Base-by-base conservation (phyloP, 768 basidiomycete species). In the Mycena polygramma region DNA sequence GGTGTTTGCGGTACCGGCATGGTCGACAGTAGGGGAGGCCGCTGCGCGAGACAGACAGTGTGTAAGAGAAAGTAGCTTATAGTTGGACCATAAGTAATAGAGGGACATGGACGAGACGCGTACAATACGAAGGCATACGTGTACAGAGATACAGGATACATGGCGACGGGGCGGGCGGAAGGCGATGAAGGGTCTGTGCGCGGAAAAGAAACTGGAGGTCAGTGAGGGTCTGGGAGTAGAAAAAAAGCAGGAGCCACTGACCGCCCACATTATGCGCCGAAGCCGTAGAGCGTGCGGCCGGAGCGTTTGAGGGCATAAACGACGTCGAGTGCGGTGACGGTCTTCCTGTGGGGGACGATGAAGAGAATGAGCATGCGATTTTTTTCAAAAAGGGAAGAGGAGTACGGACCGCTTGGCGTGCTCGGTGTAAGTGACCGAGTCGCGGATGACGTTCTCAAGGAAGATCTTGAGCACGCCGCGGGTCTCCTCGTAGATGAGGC, bases 371-470 rank as follows among this genome's bases (percentile, higher is more conserved):
- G 39, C 4, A 69, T 46, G 39, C 36, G 59, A n/a, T 30, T n/a
- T n/a, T n/a, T n/a, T n/a, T n/a, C n/a, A n/a, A 8, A 19, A n/a
- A 48, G 46, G 46, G 15, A 8, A 8, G 55, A 14, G 30, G 3
- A 6, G 0, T 2, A 58, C 84, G 97, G 97, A 55, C 65, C 92
- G 88, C 83, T 95, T 95, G 68, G 96, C 96, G 82, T 98, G 96
- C 82, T 97, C 96, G 64, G 96, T 98, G 90, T 98, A 97, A 81
- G 96, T 97, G 75, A 97, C 96, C 55, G 95, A 96, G 80, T 97
- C 96, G 75, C 95, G 94, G 79, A 97, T 96, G 74, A 92, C 91
- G 74, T 92, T 94, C 84, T 94, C 93, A 54, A 95, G 88, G 91
- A 94, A 97, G 77, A 95, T 92, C 86, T 96, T 97, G 75, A 97